Conservation (phyloP, 2,329 filamentous ascomycete species). For the Scedosporium aurantiacum region DNA sequence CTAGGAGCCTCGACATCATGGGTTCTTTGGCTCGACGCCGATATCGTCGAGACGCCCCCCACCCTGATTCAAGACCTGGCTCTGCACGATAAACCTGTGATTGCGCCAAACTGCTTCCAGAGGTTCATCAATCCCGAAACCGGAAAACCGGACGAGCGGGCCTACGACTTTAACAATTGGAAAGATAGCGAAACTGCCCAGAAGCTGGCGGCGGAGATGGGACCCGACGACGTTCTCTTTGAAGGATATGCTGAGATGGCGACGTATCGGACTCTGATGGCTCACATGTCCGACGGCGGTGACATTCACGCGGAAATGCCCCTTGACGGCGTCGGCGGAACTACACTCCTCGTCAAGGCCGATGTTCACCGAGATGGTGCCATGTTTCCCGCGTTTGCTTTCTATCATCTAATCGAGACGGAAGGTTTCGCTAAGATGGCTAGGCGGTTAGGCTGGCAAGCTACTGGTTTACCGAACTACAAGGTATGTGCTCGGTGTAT, state of each 20-base stretch:
- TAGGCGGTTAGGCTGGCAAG: slow-evolving; percentile 70
- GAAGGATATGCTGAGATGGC: slow-evolving; percentile 91
- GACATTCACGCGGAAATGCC: slow-evolving; percentile 54
- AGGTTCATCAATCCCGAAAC: slow-evolving; percentile 61
- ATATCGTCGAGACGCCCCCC: slow-evolving; percentile 79
- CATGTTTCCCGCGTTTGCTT: slow-evolving; percentile 95
- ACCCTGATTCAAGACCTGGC: slow-evolving; percentile 87
- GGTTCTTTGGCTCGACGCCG: slow-evolving; percentile 92
- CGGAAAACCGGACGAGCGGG: slow-evolving; percentile 61
- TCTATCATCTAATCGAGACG: slow-evolving; percentile 95
- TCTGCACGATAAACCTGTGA: slow-evolving; percentile 74
- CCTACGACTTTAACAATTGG: slow-evolving; percentile 98
- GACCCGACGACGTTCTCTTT: slow-evolving; percentile 79
- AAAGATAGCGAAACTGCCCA: slow-evolving; percentile 75
- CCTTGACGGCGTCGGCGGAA: slow-evolving; percentile 89
- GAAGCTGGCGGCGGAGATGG: slow-evolving; percentile 68
- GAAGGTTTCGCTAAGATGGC: slow-evolving; percentile 99
- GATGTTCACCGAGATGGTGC: slow-evolving; percentile 94
- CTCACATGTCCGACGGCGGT: slow-evolving; percentile 56
- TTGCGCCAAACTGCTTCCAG: slow-evolving; percentile 94
- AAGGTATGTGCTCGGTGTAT: slow-evolving; percentile 60
- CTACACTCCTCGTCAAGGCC: slow-evolving; percentile 84
- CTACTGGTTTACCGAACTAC: slow-evolving; percentile 90
- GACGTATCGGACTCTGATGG: slow-evolving; percentile 87
- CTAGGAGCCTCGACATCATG: slow-evolving; percentile 83